A percentile compares a stretch with the other conserved stretches of the same genome.
phyloP scores from a whole-genome alignment of 1,284 basidiomycete species.

The Papiliotrema laurentii region DNA sequence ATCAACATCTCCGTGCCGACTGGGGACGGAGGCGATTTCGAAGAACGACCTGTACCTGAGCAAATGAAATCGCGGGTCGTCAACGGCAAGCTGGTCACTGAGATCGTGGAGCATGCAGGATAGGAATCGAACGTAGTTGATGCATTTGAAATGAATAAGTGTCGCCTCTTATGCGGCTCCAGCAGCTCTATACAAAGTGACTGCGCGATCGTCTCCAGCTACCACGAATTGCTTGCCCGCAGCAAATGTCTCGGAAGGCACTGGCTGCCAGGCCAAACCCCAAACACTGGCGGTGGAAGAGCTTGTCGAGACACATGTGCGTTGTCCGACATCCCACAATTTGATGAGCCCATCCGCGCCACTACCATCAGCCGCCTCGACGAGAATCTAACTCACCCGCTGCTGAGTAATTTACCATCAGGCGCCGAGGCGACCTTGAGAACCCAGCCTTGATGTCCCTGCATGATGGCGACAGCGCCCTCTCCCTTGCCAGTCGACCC shows the following conservation, averaged over 20 bases:
- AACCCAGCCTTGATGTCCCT: slow-evolving; percentile 83
- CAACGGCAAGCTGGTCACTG: slow-evolving; percentile 80
- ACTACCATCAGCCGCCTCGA: slow-evolving; percentile 4
- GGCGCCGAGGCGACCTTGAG: slow-evolving; percentile 71
- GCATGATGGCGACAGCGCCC: slow-evolving; percentile 72
- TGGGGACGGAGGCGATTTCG: slow-evolving; percentile 78
- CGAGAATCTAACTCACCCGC: slow-evolving; percentile 58
- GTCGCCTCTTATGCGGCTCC: slow-evolving; percentile 14
- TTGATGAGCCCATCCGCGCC: slow-evolving; percentile 76
- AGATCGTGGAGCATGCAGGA: slow-evolving; percentile 82
- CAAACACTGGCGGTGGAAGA: slow-evolving; percentile 77
- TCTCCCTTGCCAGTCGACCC: slow-evolving; percentile 53
- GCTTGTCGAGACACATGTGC: slow-evolving; percentile 69
- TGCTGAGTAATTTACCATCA: slow-evolving; percentile 68
- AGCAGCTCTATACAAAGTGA: slow-evolving; percentile 57
- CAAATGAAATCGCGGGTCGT: slow-evolving; percentile 85
- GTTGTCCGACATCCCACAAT: slow-evolving; percentile 78
- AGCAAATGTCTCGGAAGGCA: slow-evolving; percentile 53
- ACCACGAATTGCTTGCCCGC: slow-evolving; percentile 62
- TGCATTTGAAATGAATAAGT: background rate
- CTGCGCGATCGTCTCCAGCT: slow-evolving; percentile 71
- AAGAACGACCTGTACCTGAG: slow-evolving; percentile 88
- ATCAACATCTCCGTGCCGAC: slow-evolving; percentile 90
- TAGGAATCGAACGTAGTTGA: slow-evolving; percentile 38
- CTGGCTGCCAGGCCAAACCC: slow-evolving; percentile 76